These are phyloP conservation scores for Pseudohalonectria lignicola DNA, from an alignment of 2,329 filamentous ascomycete genomes.

Conservation along the genomic window DNA sequence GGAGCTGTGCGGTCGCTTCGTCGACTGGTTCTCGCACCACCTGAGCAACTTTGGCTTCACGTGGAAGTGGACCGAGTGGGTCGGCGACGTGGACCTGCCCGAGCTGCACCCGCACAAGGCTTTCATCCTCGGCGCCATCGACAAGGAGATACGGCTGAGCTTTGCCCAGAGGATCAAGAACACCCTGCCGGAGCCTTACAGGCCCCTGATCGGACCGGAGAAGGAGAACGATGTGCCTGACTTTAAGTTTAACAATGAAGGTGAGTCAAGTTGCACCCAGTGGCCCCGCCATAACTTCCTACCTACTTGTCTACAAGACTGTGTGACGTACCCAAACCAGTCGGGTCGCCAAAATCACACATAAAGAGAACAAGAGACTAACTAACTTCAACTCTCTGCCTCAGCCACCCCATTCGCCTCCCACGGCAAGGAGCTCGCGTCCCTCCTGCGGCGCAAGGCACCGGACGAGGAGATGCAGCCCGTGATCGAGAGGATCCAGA, in stretches of 20 bases:
- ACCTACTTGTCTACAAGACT: too few species aligned
- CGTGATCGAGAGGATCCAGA: conserved; percentile 69
- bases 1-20: conserved; percentile 75
- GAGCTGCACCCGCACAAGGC: conserved; percentile 80
- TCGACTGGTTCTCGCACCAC: conserved; percentile 98
- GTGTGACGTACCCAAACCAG: too few species aligned
- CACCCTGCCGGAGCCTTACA: conserved; percentile 77
- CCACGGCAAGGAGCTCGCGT: conserved; percentile 74
- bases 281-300: too few species aligned
- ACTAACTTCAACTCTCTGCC: conserved; percentile 4
- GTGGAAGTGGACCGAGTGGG: conserved; percentile 99
- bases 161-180: conserved; percentile 95
- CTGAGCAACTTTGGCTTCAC: conserved; percentile 98
- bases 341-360: too few species aligned
- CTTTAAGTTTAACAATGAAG: conserved; percentile 75
- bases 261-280: conserved; percentile 40
- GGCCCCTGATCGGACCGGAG: conserved; percentile 70
- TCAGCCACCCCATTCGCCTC: conserved; percentile 68
- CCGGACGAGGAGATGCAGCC: conserved; percentile 78
- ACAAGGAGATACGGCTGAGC: conserved; percentile 93
- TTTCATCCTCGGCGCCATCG: conserved; percentile 80
- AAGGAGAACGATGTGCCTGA: conserved; percentile 95
- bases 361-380: too few species aligned
- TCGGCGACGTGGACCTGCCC: conserved; percentile 70
- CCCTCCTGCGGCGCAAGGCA: conserved; percentile 73